Evolutionary conservation across 208 protist species (phyloP).

Genomic region (Acanthamoeba lenticulata): DNA sequence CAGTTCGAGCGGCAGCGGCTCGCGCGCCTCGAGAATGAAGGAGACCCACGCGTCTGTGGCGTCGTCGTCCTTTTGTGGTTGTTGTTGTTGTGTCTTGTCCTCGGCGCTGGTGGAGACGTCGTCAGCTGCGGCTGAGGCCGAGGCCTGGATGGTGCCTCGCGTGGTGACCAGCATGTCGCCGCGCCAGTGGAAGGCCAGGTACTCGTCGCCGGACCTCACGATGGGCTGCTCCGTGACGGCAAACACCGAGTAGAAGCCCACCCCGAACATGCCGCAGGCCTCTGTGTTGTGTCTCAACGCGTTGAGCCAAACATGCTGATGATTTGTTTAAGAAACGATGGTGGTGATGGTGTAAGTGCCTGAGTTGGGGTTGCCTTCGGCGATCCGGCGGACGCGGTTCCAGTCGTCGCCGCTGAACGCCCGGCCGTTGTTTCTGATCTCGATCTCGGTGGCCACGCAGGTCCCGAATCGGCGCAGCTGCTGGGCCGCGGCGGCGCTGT

Average conservation of each 20-base stretch:
- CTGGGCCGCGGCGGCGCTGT: not conserved
- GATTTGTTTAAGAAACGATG: no score
- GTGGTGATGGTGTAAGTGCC: not conserved
- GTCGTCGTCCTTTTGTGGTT: not conserved
- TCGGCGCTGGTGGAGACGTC: no score
- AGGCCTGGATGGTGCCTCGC: not conserved
- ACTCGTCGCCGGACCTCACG: slow-evolving; percentile 65
- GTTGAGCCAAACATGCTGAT: slow-evolving; percentile 63
- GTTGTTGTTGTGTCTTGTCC: not conserved
- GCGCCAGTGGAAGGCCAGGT: slow-evolving; percentile 73
- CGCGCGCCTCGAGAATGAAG: not conserved
- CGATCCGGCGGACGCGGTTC: slow-evolving; percentile 69
- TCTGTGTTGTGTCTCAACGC: not conserved
- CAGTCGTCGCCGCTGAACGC: slow-evolving; percentile 73
- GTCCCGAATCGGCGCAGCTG: slow-evolving; percentile 56
- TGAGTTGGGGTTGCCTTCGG: slow-evolving; percentile 78
- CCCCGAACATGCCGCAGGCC: slow-evolving; percentile 73
- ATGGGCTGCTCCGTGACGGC: slow-evolving; percentile 74
- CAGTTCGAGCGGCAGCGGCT: not conserved
- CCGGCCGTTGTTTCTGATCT: slow-evolving; percentile 71
- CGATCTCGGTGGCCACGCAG: slow-evolving; percentile 32
- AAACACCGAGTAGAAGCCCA: slow-evolving; percentile 80
- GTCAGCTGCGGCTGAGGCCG: not conserved
- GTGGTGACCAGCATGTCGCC: slow-evolving; percentile 71
- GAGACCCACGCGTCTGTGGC: not conserved